Base-by-base conservation (phyloP, 352 stramenopile genomes). In the Phytophthora fragariaefolia region DNA sequence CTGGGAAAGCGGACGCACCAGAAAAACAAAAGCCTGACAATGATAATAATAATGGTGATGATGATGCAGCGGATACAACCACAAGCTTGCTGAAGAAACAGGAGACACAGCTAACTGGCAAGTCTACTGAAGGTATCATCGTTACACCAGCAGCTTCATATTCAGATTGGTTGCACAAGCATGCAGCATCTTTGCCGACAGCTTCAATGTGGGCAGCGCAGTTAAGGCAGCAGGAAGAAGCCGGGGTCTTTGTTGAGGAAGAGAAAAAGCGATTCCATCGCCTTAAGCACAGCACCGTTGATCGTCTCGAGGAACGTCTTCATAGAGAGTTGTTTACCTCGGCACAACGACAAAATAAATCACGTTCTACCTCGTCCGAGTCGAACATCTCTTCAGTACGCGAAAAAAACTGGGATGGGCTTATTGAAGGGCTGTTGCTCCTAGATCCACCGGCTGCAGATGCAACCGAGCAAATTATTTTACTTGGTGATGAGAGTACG, bases 231-330 rank as follows among this genome's bases (percentile, higher is more conserved):
- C 77, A 81, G 61, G 77, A 80, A 51, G 53, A 50, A 6, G 77
- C 77, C 36, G 82, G 82, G 1, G 50, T 89, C 10, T 89, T 77
- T 55, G 71, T 90, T 6, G 66, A 78, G 9, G 66, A 78, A 8
- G 75, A 83, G 18, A 69, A 58, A 0, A 43, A 58, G 6, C 71
- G 86, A 28, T 62, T 85, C 22, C 38, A 12, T 26, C 60, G 69
- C 34, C 66, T 89, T 36, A 69, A 85, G 13, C 56, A 62, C 15
- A 90, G 76, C 48, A 90, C 76, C n/a, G 58, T 89, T 13, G 47
- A 85, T 59, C 76, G 77, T 12, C 57, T 89, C 8, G 82, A 89
- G 67, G 80, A 87, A 38, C 71, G 82, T 34, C 63, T 89, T 7
- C 51, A 63, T 17, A 65, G 80, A 26, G 82, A 90, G 30, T 18